Percentiles rank a stretch among this genome's conserved stretches.
Conservation (phyloP, 192 early-diverging fungal species). For the Podila epicladia region DNA sequence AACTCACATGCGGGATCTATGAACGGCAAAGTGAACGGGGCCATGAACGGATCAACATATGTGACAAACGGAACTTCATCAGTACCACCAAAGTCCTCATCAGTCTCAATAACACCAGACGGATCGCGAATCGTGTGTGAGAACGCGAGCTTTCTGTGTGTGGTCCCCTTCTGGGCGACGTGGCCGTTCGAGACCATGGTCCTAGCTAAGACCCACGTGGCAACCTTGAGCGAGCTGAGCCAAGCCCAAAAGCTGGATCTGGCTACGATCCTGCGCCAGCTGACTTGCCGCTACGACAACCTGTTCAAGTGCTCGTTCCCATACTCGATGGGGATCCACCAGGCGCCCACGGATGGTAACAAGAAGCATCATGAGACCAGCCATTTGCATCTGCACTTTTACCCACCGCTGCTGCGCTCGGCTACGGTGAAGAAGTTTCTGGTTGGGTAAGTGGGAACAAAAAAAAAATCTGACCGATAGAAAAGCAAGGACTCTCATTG, state of each 20-base stretch:
- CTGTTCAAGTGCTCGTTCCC: slow-evolving; percentile 92
- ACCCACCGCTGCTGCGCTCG: slow-evolving; percentile 91
- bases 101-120: slow-evolving; percentile 37
- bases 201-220: slow-evolving; percentile 71
- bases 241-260: slow-evolving; percentile 67
- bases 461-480: too few relatives aligned
- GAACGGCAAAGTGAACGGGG: too few relatives aligned
- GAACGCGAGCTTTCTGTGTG: slow-evolving; percentile 81
- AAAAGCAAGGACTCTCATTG: too few relatives aligned
- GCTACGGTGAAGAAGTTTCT: slow-evolving; percentile 95
- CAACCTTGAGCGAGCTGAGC: slow-evolving; percentile 61
- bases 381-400: slow-evolving; percentile 95
- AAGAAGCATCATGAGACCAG: slow-evolving; percentile 59
- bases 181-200: slow-evolving; percentile 98
- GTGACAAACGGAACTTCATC: not conserved
- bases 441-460: slow-evolving; percentile 76
- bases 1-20: not conserved
- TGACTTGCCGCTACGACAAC: slow-evolving; percentile 93
- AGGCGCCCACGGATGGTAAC: slow-evolving; percentile 73
- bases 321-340: slow-evolving; percentile 97
- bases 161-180: slow-evolving; percentile 96
- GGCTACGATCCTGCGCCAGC: slow-evolving; percentile 77
- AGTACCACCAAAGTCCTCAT: not conserved
- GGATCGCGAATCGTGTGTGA: slow-evolving; percentile 78
- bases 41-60: too few relatives aligned